Evolutionary conservation across 306 rosid species (phyloP), one percentile per base, ranked within the genome.

Genomic region (Cucurbita pepo): DNA sequence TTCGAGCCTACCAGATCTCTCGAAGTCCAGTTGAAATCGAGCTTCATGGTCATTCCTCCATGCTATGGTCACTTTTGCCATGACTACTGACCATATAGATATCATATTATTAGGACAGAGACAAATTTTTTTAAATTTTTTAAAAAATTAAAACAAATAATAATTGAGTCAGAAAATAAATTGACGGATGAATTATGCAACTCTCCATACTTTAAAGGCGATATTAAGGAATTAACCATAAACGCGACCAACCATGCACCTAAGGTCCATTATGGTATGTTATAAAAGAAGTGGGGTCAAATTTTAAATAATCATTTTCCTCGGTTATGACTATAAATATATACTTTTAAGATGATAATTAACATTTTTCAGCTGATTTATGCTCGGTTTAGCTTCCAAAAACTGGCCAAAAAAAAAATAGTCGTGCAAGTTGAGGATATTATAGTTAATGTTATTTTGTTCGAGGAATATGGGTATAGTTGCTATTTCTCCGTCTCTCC

Each of bases 391-490:
- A 11, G 5, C 50, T 45, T 11, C 51, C 2, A 3, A 45, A 1
- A 45, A 10, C 50, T 11, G 3, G 50, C 3, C 13, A 12, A 34
- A 41, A 15, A 16, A 8, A 37, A n/a, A n/a, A n/a, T 36, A 16
- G 2, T 65, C 44, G 9, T 22, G 54, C 10, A 36, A 69, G 14
- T 48, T 30, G 34, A 37, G 41, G 67, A 84, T 83, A 83, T 79
- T 84, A 73, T 84, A 78, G 77, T 45, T 45, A 45, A 47, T 85
- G 90, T 90, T 86, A 80, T 79, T 67, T 81, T 70, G 75, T 75
- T 30, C 36, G 16, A 13, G 7, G 8, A 14, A 15, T 0, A 50
- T 50, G 7, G 18, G 2, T 13, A 4, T 50, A 13, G 5, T 50
- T 15, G n/a, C 5, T 48, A 14, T 48, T 48, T 47, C 6, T 18